Percentiles rank a stretch among this genome's conserved stretches.
These are phyloP conservation scores for Scutellaria minor DNA, from an alignment of 257 asterid species.

Conservation along the genomic window DNA sequence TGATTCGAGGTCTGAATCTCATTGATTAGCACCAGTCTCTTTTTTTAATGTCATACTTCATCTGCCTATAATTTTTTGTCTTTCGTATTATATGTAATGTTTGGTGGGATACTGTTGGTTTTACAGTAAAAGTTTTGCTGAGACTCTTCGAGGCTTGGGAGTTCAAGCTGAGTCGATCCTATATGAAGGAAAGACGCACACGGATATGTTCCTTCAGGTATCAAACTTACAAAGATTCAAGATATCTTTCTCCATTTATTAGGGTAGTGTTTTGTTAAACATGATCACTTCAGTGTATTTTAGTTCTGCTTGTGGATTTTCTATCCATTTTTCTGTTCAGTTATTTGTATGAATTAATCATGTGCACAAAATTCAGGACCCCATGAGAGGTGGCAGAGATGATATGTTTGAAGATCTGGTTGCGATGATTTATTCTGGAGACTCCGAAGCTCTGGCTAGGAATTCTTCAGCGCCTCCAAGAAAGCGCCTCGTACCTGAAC, in stretches of 20 bases:
- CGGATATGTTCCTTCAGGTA: conserved; percentile 96
- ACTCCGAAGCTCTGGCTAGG: conserved; percentile 64
- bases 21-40: background rate
- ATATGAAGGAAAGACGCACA: conserved; percentile 95
- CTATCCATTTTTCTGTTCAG: background rate
- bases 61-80: background rate
- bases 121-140: conserved; percentile 76
- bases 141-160: conserved; percentile 71
- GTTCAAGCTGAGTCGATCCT: conserved; percentile 76
- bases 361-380: conserved; percentile 62
- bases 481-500: conserved; percentile 89
- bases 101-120: conserved; percentile 4
- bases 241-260: background rate
- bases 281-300: background rate
- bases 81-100: background rate
- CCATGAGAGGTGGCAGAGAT: conserved; percentile 95
- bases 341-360: conserved; percentile 8
- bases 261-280: background rate
- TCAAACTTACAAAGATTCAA: conserved; percentile 1
- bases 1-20: conserved; percentile 63
- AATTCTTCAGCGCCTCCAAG: conserved; percentile 68
- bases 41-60: conserved; percentile 5
- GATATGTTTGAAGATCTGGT: conserved; percentile 77
- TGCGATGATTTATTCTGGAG: conserved; percentile 68
- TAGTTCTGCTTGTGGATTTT: background rate